Evolutionary conservation across 2,329 filamentous ascomycete species (phyloP).

Genomic region (Trichoderma sp.): DNA sequence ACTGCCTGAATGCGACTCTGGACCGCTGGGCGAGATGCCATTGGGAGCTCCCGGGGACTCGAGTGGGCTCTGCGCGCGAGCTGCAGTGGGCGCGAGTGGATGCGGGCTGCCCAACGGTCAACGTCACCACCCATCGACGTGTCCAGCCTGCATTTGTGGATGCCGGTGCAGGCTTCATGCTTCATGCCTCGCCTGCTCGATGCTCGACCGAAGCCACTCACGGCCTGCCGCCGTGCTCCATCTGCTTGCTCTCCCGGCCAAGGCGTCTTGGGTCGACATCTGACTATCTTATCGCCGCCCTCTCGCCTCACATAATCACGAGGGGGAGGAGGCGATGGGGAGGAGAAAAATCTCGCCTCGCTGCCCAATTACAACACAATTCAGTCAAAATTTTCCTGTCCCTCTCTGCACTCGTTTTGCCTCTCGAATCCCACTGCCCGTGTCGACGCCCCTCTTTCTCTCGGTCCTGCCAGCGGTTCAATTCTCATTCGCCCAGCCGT

Average conservation of each 20-base stretch:
- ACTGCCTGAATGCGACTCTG: slow-evolving; percentile 2
- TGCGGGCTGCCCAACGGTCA: slow-evolving; percentile 22
- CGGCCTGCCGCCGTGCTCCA: background rate
- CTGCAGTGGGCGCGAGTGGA: background rate
- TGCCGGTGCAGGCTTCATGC: slow-evolving; percentile 17
- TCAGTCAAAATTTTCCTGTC: background rate
- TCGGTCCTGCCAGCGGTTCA: background rate
- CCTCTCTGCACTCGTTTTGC: slow-evolving; percentile 16
- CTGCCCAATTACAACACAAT: slow-evolving; percentile 26
- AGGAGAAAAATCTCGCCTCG: slow-evolving; percentile 9
- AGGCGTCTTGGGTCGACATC: slow-evolving; percentile 10
- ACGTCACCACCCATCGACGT: slow-evolving; percentile 26
- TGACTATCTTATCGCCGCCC: slow-evolving; percentile 20
- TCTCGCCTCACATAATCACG: slow-evolving; percentile 26
- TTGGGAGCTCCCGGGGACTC: background rate
- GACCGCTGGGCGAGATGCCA: background rate
- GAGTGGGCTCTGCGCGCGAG: background rate
- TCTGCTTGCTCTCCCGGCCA: background rate
- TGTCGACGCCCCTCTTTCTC: slow-evolving; percentile 13
- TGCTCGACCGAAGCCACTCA: background rate
- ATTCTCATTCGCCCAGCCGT: background rate
- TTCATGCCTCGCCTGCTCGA: background rate
- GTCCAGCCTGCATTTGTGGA: slow-evolving; percentile 27
- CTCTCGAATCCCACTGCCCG: slow-evolving; percentile 4
- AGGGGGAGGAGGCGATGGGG: background rate